A percentile compares a stretch with the other conserved stretches of the same genome.
Evolutionary conservation across 129 eudicot genomes (phyloP).

Genomic region (Chrysanthemum makinoi): DNA sequence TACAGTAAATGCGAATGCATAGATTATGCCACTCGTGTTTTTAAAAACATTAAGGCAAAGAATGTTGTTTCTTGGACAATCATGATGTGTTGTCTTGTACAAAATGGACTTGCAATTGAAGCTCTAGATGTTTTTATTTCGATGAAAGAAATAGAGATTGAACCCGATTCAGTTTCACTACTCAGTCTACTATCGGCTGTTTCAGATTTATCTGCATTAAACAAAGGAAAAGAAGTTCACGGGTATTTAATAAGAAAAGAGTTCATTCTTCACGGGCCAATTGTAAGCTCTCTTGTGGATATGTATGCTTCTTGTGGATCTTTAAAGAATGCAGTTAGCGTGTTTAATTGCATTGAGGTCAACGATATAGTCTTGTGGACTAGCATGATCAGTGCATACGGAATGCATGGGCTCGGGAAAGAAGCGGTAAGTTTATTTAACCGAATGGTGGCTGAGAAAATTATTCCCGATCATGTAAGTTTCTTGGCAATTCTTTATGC

Average conservation of each 20-base stretch:
- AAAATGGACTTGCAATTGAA: constrained; percentile 49
- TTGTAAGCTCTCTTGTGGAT: constrained; percentile 72
- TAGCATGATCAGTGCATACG: constrained; percentile 77
- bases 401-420: constrained; percentile 73
- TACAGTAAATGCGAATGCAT: constrained; percentile 59
- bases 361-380: constrained; percentile 68
- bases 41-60: constrained; percentile 39
- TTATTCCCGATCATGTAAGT: constrained; percentile 68
- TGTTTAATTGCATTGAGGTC: constrained; percentile 36
- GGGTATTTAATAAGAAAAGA: constrained; percentile 55
- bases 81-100: constrained; percentile 57
- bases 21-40: constrained; percentile 45
- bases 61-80: constrained; percentile 81
- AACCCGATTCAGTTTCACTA: constrained; percentile 54
- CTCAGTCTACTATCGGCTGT: constrained; percentile 54
- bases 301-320: constrained; percentile 85
- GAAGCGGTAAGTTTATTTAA: constrained; percentile 49
- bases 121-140: constrained; percentile 53
- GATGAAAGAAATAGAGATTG: constrained; percentile 43
- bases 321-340: constrained; percentile 40
- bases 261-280: constrained; percentile 36
- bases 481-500: constrained; percentile 80
- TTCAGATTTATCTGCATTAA: constrained; percentile 52
- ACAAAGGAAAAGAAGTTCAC: constrained; percentile 83
- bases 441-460: constrained; percentile 47